These are phyloP conservation scores for Dactylonectria estremocensis DNA, from an alignment of 2,329 filamentous ascomycete genomes.

Conservation along the genomic window DNA sequence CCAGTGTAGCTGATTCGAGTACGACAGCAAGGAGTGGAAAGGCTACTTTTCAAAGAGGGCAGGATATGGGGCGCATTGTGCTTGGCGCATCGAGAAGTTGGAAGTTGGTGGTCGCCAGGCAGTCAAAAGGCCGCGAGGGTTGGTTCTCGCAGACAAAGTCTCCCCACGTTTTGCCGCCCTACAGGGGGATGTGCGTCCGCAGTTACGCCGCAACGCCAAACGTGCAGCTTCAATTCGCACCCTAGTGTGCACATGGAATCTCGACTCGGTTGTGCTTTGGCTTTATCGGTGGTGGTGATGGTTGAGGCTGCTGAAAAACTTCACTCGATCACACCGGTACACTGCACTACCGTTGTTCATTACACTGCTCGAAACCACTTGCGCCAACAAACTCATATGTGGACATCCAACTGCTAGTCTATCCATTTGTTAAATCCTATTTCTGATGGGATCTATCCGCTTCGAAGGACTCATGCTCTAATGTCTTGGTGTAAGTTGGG, in stretches of 20 bases:
- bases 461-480: not conserved
- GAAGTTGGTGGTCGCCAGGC: no score
- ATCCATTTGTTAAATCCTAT: no score
- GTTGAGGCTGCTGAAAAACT: not conserved
- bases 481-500: not conserved
- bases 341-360: not conserved
- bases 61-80: no score
- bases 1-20: no score
- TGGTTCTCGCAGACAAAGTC: not conserved
- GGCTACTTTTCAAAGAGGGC: no score
- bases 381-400: no score
- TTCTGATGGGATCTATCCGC: not conserved
- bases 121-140: no score
- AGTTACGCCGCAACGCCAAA: no score
- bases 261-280: not conserved
- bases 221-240: not conserved
- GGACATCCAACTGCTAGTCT: no score
- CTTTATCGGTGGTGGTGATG: not conserved
- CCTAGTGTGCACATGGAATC: not conserved
- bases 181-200: not conserved
- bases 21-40: no score
- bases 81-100: no score
- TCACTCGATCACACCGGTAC: not conserved
- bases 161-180: not conserved
- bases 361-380: no score